Percentiles rank a stretch among this genome's conserved stretches.
phyloP scores from a whole-genome alignment of 805 yeast genomes.

The Clavispora asparagi region DNA sequence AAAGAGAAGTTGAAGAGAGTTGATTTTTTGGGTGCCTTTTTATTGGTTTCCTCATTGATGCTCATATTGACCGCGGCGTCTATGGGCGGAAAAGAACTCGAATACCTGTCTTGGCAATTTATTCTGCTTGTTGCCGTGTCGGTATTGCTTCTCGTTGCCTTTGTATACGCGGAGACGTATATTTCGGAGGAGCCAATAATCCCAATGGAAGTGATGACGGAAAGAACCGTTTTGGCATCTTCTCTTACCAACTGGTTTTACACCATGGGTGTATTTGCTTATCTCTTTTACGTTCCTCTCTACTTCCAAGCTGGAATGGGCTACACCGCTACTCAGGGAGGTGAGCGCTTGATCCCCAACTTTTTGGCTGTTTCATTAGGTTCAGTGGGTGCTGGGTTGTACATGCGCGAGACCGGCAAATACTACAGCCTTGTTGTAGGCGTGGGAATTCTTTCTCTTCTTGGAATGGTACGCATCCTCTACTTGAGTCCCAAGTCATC shows the following conservation, averaged over 20 bases:
- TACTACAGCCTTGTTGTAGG: slow-evolving; percentile 46
- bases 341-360: slow-evolving; percentile 56
- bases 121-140: slow-evolving; percentile 28
- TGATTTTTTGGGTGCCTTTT: slow-evolving; percentile 15
- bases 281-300: slow-evolving; percentile 67
- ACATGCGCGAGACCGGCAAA: slow-evolving; percentile 63
- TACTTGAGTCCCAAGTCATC: slow-evolving; percentile 25
- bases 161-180: slow-evolving; percentile 47
- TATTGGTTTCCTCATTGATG: slow-evolving; percentile 54
- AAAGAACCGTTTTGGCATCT: slow-evolving; percentile 59
- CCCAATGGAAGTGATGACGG: slow-evolving; percentile 53
- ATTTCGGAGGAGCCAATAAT: slow-evolving; percentile 61
- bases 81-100: slow-evolving; percentile 53
- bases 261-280: slow-evolving; percentile 63
- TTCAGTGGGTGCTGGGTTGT: slow-evolving; percentile 59
- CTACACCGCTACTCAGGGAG: slow-evolving; percentile 51
- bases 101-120: slow-evolving; percentile 43
- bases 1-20: slow-evolving; percentile 50
- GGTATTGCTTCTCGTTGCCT: slow-evolving; percentile 30
- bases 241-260: slow-evolving; percentile 66
- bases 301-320: slow-evolving; percentile 53
- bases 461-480: slow-evolving; percentile 42
- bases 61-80: slow-evolving; percentile 62
- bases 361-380: slow-evolving; percentile 66
- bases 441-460: slow-evolving; percentile 38